Evolutionary conservation across 257 asterid genomes (phyloP).

Genomic region (Linderniella brevidens): DNA sequence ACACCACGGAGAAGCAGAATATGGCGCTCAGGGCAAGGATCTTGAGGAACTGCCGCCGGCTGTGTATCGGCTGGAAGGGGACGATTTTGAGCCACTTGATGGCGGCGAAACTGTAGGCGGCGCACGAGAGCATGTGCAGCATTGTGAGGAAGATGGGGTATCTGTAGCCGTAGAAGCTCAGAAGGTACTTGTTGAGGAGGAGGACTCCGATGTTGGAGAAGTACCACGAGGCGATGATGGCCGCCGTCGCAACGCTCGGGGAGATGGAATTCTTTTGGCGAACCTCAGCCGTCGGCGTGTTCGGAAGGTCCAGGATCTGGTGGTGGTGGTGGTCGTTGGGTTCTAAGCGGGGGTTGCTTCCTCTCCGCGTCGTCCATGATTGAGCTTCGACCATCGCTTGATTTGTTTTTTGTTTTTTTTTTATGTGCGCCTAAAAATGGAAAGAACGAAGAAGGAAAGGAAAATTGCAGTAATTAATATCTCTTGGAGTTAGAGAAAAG

Average conservation of each 20-base stretch:
- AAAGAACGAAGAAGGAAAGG: no score
- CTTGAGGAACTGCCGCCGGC: conserved; percentile 58
- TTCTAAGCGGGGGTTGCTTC: no score
- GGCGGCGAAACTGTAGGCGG: conserved; percentile 75
- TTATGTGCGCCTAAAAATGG: no score
- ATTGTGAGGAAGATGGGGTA: conserved; percentile 88
- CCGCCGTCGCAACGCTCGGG: conserved; percentile 23
- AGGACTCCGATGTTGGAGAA: conserved; percentile 79
- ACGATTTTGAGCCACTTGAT: conserved; percentile 55
- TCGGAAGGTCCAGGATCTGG: no score
- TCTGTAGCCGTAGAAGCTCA: conserved; percentile 66
- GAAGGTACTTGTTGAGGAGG: conserved; percentile 76
- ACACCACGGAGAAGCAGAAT: conserved; percentile 87
- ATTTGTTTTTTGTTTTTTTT: no score
- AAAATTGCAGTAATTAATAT: no score
- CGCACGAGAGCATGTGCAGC: conserved; percentile 98
- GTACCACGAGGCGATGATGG: conserved; percentile 61
- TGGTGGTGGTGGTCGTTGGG: no score
- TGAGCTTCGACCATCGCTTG: no score
- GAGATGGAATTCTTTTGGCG: no score
- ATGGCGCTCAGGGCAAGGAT: conserved; percentile 70
- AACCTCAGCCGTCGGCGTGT: no score
- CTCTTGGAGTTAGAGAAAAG: no score
- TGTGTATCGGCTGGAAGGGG: conserved; percentile 72
- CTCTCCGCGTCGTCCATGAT: no score